Percentiles rank a stretch among this genome's conserved stretches.
These are phyloP conservation scores for Amanita exitialis DNA, from an alignment of 768 basidiomycete genomes.

Conservation along the genomic window DNA sequence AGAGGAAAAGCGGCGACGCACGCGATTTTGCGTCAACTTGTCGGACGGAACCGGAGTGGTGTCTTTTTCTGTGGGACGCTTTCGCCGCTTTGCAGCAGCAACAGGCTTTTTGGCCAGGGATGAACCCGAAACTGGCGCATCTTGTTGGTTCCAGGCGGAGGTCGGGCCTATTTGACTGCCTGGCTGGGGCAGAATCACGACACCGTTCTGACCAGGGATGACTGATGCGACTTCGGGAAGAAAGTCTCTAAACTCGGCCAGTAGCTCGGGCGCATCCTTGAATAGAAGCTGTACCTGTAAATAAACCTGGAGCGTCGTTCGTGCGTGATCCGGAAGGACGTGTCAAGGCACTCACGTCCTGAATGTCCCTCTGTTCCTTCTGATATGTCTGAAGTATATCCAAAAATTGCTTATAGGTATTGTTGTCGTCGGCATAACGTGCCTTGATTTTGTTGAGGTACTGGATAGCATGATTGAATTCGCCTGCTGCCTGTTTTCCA, in stretches of 20 bases:
- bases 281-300: slow-evolving; percentile 74
- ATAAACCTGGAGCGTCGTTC: slow-evolving; percentile 54
- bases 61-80: slow-evolving; percentile 60
- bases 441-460: slow-evolving; percentile 99
- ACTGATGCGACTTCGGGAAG: slow-evolving; percentile 52
- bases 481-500: slow-evolving; percentile 45
- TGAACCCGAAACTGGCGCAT: slow-evolving; percentile 25
- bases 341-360: slow-evolving; percentile 43
- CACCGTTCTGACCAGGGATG: slow-evolving; percentile 26
- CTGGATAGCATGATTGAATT: slow-evolving; percentile 92
- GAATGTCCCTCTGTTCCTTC: slow-evolving; percentile 66
- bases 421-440: slow-evolving; percentile 80
- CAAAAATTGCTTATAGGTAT: slow-evolving; percentile 85
- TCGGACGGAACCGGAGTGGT: slow-evolving; percentile 44
- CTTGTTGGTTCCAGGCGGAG: slow-evolving; percentile 21
- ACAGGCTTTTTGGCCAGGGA: slow-evolving; percentile 36
- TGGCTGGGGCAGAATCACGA: slow-evolving; percentile 43
- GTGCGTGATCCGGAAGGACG: slow-evolving; percentile 4
- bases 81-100: slow-evolving; percentile 45
- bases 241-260: slow-evolving; percentile 77
- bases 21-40: slow-evolving; percentile 38
- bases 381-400: slow-evolving; percentile 85
- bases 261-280: slow-evolving; percentile 70
- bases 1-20: slow-evolving; percentile 18
- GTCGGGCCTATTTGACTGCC: slow-evolving; percentile 26